These are phyloP conservation scores for Phytopythium litorale DNA, from an alignment of 352 stramenopile species.

Conservation along the genomic window DNA sequence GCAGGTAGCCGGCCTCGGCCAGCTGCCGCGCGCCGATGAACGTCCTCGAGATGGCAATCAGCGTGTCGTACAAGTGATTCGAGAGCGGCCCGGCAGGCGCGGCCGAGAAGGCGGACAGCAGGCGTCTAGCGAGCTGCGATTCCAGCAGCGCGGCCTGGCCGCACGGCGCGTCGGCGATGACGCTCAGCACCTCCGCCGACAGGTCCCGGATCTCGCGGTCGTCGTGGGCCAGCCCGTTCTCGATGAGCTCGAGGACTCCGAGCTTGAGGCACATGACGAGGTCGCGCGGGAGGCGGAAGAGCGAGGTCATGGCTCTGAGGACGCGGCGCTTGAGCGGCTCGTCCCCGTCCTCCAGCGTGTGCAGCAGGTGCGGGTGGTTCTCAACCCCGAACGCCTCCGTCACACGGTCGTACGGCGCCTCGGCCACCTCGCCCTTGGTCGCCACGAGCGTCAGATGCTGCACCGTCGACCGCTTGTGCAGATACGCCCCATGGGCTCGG, in stretches of 20 bases:
- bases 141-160: conserved; percentile 37
- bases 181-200: conserved; percentile 44
- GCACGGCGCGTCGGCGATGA: conserved; percentile 41
- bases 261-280: conserved; percentile 60
- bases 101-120: conserved; percentile 42
- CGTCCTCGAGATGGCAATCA: conserved; percentile 33
- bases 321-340: conserved; percentile 43
- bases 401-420: conserved; percentile 57
- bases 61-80: conserved; percentile 46
- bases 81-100: conserved; percentile 16
- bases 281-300: conserved; percentile 62
- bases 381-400: conserved; percentile 62
- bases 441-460: conserved; percentile 61
- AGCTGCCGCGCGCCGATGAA: conserved; percentile 52
- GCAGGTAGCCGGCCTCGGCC: conserved; percentile 41
- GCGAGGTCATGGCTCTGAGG: conserved; percentile 34
- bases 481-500: conserved; percentile 41
- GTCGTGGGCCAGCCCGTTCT: conserved; percentile 21
- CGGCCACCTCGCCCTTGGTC: conserved; percentile 42
- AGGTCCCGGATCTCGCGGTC: conserved; percentile 49
- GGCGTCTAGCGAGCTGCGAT: conserved; percentile 27
- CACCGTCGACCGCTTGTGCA: conserved; percentile 59
- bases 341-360: conserved; percentile 53
- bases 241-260: conserved; percentile 51
- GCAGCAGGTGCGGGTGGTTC: conserved; percentile 67